A percentile compares a stretch with the other conserved stretches of the same genome.
Conservation (phyloP, 352 stramenopile species). For the Thraustochytrium sp. region DNA sequence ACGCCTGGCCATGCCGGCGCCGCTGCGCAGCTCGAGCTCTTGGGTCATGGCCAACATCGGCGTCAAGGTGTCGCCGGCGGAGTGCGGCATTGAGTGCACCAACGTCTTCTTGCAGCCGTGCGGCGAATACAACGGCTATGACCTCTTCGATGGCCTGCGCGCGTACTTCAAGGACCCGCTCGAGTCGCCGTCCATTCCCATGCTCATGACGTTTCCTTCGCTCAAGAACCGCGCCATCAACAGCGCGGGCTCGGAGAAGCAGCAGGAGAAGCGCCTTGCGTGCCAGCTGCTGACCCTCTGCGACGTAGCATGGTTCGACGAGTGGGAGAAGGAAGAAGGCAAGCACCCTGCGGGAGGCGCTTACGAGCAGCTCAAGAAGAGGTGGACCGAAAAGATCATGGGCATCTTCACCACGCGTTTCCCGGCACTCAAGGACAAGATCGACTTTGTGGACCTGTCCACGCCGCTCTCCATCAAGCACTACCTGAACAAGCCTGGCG, state of each 20-base stretch:
- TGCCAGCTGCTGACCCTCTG: slow-evolving; percentile 48
- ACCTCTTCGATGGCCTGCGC: slow-evolving; percentile 39
- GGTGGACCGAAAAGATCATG: slow-evolving; percentile 15
- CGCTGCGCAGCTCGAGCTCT: slow-evolving; percentile 23
- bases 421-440: slow-evolving; percentile 37
- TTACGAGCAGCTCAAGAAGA: slow-evolving; percentile 48
- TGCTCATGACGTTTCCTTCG: slow-evolving; percentile 50
- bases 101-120: slow-evolving; percentile 53
- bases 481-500: slow-evolving; percentile 43
- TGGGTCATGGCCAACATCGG: slow-evolving; percentile 49
- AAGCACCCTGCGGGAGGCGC: slow-evolving; percentile 41
- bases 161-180: slow-evolving; percentile 49
- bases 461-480: slow-evolving; percentile 48
- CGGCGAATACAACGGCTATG: slow-evolving; percentile 48
- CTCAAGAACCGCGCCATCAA: slow-evolving; percentile 50
- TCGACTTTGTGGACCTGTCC: slow-evolving; percentile 45
- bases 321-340: slow-evolving; percentile 42
- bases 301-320: slow-evolving; percentile 46
- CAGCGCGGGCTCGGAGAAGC: too few relatives aligned
- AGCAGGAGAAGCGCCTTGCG: slow-evolving; percentile 36
- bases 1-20: slow-evolving; percentile 6
- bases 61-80: slow-evolving; percentile 14
- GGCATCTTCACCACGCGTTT: slow-evolving; percentile 34
- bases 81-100: slow-evolving; percentile 21
- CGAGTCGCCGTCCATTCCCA: neutral